phyloP scores from a whole-genome alignment of 148 eudicot species.

The Nepenthes gracilis region DNA sequence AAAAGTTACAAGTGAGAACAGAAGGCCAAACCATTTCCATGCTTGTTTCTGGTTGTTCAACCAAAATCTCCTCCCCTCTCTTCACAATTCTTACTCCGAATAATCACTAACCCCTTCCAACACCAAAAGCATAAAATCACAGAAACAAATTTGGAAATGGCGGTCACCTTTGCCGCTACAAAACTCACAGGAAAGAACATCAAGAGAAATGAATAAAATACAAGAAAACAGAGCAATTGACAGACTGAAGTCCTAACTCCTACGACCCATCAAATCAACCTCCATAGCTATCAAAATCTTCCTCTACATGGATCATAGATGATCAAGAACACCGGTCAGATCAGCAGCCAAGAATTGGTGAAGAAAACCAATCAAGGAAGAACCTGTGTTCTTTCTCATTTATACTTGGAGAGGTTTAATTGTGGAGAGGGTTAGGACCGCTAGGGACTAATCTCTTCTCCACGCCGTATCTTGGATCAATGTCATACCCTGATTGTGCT shows the following conservation, averaged over 20 bases:
- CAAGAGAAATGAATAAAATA: neutral
- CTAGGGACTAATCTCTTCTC: constrained; percentile 81
- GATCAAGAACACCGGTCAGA: too few relatives aligned
- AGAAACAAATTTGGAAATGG: neutral
- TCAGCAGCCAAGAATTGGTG: too few relatives aligned
- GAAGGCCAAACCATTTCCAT: constrained; percentile 32
- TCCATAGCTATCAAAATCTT: too few relatives aligned
- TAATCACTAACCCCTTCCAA: neutral
- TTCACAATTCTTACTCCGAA: neutral
- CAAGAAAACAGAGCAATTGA: neutral
- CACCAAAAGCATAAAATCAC: neutral
- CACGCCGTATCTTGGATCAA: constrained; percentile 79
- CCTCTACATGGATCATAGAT: too few relatives aligned
- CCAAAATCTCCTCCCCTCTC: constrained; percentile 2
- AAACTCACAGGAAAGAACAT: too few relatives aligned
- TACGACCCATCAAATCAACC: too few relatives aligned
- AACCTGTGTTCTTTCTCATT: too few relatives aligned
- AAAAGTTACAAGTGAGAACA: too few relatives aligned
- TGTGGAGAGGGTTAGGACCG: constrained; percentile 94
- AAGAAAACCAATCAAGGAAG: too few relatives aligned
- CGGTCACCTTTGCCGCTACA: neutral
- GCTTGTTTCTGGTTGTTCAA: constrained; percentile 35
- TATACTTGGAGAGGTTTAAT: constrained; percentile 16
- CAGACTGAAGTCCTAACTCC: too few relatives aligned
- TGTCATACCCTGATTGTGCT: constrained; percentile 13